phyloP scores from a whole-genome alignment of 2,329 filamentous ascomycete species.

The Ascochyta lentis region DNA sequence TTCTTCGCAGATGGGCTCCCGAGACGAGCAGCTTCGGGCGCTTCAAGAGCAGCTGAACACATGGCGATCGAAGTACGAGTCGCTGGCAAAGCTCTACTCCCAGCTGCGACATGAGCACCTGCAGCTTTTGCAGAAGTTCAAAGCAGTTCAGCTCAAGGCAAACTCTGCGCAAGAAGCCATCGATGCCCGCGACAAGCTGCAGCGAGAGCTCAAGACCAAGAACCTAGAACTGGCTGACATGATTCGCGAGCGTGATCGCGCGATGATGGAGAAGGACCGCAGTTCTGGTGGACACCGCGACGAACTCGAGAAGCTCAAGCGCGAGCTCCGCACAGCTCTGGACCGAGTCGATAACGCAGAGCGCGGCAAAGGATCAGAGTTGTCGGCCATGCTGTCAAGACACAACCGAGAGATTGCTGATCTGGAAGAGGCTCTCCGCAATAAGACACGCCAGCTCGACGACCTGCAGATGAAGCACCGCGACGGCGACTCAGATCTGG shows the following conservation, averaged over 20 bases:
- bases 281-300: conserved; percentile 86
- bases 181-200: conserved; percentile 89
- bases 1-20: conserved; percentile 83
- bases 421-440: conserved; percentile 86
- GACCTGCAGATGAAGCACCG: conserved; percentile 79
- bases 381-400: conserved; percentile 92
- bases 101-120: conserved; percentile 95
- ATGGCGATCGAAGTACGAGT: conserved; percentile 96
- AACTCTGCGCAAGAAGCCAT: conserved; percentile 97
- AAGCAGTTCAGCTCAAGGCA: conserved; percentile 93
- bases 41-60: conserved; percentile 97
- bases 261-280: conserved; percentile 90
- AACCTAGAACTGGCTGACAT: conserved; percentile 98
- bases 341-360: conserved; percentile 93
- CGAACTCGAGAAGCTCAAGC: conserved; percentile 91
- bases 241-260: conserved; percentile 95
- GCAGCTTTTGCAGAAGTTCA: conserved; percentile 94
- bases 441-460: conserved; percentile 86
- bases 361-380: conserved; percentile 89
- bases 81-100: conserved; percentile 94
- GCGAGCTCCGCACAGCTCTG: conserved; percentile 88
- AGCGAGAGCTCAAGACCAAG: conserved; percentile 98
- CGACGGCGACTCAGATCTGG: conserved; percentile 84
- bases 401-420: conserved; percentile 98
- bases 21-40: conserved; percentile 91